These are phyloP conservation scores for Cenococcum geophilum DNA, from an alignment of 495 filamentous ascomycete species.

Conservation along the genomic window DNA sequence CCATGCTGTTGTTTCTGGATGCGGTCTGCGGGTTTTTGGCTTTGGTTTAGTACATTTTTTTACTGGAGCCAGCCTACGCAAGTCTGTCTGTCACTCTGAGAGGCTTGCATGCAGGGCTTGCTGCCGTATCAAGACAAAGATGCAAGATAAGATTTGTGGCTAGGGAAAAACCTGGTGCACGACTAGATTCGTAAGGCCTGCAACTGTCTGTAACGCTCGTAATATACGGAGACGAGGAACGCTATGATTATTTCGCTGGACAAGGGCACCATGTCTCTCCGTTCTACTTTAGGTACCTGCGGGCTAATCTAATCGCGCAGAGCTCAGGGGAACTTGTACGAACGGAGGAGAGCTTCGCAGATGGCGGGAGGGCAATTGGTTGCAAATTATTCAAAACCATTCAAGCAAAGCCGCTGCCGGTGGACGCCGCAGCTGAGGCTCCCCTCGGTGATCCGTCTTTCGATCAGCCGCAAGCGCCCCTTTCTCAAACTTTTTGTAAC, in stretches of 20 bases:
- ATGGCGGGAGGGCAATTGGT: not conserved
- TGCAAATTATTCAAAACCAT: not conserved
- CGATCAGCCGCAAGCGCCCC: constrained; percentile 3
- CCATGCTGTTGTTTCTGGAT: too few relatives aligned
- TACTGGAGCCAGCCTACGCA: too few relatives aligned
- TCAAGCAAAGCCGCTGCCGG: not conserved
- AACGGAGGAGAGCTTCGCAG: not conserved
- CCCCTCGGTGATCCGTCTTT: not conserved
- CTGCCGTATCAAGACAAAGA: too few relatives aligned
- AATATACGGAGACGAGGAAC: not conserved
- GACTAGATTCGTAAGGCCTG: too few relatives aligned
- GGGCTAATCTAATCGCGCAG: not conserved
- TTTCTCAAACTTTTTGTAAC: constrained; percentile 1
- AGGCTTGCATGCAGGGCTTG: too few relatives aligned
- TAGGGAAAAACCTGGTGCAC: too few relatives aligned
- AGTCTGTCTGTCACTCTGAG: too few relatives aligned
- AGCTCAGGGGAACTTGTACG: not conserved
- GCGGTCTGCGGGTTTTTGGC: too few relatives aligned
- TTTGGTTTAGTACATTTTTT: too few relatives aligned
- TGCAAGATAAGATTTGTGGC: too few relatives aligned
- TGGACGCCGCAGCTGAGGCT: not conserved
- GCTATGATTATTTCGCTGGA: not conserved
- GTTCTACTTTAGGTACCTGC: not conserved
- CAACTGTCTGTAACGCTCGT: too few relatives aligned
- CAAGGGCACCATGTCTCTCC: not conserved